phyloP scores from a whole-genome alignment of 2,329 filamentous ascomycete genomes.

The Alternaria rosae region DNA sequence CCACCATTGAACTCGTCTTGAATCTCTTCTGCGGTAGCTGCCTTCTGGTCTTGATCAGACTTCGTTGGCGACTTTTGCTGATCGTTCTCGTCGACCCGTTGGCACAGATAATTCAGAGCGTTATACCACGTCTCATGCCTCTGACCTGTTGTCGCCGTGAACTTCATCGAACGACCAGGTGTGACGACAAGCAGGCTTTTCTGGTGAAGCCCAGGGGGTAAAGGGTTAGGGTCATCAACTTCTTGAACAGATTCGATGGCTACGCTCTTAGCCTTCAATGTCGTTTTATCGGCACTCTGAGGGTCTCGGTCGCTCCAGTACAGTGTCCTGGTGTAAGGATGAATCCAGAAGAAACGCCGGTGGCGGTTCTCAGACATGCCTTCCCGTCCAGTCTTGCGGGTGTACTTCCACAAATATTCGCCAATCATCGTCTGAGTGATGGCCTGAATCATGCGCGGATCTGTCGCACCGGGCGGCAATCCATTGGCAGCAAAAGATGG shows the following conservation, averaged over 20 bases:
- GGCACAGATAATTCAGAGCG: slow-evolving; percentile 87
- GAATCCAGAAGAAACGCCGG: slow-evolving; percentile 97
- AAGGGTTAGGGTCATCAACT: slow-evolving; percentile 91
- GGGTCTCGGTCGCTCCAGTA: slow-evolving; percentile 97
- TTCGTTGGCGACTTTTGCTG: slow-evolving; percentile 34
- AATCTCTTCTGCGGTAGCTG: slow-evolving; percentile 66
- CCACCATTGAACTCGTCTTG: slow-evolving; percentile 79
- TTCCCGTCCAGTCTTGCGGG: slow-evolving; percentile 87
- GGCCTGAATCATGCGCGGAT: slow-evolving; percentile 98
- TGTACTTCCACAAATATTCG: slow-evolving; percentile 99
- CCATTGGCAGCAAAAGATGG: slow-evolving; percentile 61
- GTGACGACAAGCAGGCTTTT: slow-evolving; percentile 93
- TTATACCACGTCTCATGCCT: slow-evolving; percentile 99
- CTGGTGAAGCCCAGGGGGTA: slow-evolving; percentile 90
- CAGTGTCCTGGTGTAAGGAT: slow-evolving; percentile 93
- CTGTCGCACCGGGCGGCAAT: slow-evolving; percentile 73
- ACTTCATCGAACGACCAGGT: slow-evolving; percentile 87
- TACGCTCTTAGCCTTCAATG: slow-evolving; percentile 86
- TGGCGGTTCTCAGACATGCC: slow-evolving; percentile 90
- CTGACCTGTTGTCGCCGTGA: slow-evolving; percentile 92
- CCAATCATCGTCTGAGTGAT: slow-evolving; percentile 99
- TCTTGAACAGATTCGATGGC: slow-evolving; percentile 92
- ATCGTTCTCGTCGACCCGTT: slow-evolving; percentile 67
- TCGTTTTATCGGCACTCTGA: slow-evolving; percentile 75
- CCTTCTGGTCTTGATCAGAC: slow-evolving; percentile 55